Percentiles rank a stretch among this genome's conserved stretches.
phyloP scores from a whole-genome alignment of 192 early-diverging fungal species.

The Backusella tuberculispora region DNA sequence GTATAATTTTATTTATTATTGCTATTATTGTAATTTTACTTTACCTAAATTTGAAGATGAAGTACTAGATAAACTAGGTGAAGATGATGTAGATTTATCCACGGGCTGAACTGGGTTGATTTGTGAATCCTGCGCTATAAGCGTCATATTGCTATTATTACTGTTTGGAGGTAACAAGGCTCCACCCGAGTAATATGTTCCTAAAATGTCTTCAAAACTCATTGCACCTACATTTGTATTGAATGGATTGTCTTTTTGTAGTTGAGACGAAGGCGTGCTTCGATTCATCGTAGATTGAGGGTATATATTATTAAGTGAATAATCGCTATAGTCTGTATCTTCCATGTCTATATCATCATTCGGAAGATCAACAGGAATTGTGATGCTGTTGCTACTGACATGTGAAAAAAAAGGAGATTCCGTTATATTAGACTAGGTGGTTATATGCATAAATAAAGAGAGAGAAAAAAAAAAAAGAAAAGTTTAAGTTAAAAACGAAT shows the following conservation, averaged over 20 bases:
- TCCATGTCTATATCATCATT: constrained; percentile 16
- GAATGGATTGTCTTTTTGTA: constrained; percentile 1
- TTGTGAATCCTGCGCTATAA: neutral
- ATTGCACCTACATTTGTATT: constrained; percentile 14
- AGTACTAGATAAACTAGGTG: neutral
- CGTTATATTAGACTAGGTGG: neutral
- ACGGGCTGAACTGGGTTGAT: neutral
- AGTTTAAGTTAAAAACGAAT: neutral
- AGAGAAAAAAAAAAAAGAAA: neutral
- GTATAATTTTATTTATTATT: neutral
- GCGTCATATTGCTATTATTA: neutral
- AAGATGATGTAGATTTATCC: constrained; percentile 4
- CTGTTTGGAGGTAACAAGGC: neutral
- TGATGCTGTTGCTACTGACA: constrained; percentile 16
- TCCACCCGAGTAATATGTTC: constrained; percentile 14
- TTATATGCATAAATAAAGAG: neutral
- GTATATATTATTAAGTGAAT: neutral
- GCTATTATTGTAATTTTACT: neutral
- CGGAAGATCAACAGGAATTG: constrained; percentile 24
- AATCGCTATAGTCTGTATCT: constrained; percentile 2
- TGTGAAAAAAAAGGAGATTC: neutral
- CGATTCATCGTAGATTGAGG: neutral
- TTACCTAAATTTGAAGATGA: neutral
- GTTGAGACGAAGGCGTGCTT: neutral
- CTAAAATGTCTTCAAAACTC: constrained; percentile 18